phyloP scores from a whole-genome alignment of 768 basidiomycete genomes.

The Rhizopogon sp. region DNA sequence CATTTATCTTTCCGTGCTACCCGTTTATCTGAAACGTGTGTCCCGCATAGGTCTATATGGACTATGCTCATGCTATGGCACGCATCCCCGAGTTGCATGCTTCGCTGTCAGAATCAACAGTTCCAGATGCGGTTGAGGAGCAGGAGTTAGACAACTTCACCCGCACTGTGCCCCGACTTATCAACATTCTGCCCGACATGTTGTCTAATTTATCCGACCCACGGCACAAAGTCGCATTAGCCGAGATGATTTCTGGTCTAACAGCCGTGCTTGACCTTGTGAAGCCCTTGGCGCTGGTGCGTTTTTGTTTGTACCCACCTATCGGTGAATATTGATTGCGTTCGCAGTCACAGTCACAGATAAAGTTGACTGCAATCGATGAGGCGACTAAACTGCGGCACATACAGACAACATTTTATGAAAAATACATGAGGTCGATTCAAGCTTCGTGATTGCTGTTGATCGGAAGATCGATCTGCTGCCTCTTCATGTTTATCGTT shows the following conservation, averaged over 20 bases:
- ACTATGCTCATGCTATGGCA: conserved; percentile 63
- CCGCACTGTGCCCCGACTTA: conserved; percentile 57
- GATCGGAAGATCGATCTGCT: neutral
- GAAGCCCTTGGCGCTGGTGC: conserved; percentile 56
- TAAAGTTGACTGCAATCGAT: conserved; percentile 43
- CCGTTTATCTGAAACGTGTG: conserved; percentile 5
- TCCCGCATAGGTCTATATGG: conserved; percentile 53
- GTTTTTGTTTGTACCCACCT: conserved; percentile 19
- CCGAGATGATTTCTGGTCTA: conserved; percentile 68
- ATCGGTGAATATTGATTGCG: conserved; percentile 1
- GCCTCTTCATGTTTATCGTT: neutral
- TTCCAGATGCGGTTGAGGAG: conserved; percentile 42
- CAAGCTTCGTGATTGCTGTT: conserved; percentile 24
- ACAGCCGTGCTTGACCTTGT: conserved; percentile 54
- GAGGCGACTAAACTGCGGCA: conserved; percentile 58
- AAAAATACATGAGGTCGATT: conserved; percentile 61
- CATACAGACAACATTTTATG: conserved; percentile 57
- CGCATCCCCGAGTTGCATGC: conserved; percentile 53
- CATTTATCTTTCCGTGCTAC: conserved; percentile 2
- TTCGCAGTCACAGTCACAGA: conserved; percentile 34
- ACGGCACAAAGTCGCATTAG: conserved; percentile 65
- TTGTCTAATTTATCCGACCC: conserved; percentile 51
- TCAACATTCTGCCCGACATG: conserved; percentile 65
- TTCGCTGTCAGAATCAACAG: conserved; percentile 34
- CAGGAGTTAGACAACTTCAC: conserved; percentile 57